Conservation (phyloP, 495 filamentous ascomycete species). For the Cetradonia linearis region DNA sequence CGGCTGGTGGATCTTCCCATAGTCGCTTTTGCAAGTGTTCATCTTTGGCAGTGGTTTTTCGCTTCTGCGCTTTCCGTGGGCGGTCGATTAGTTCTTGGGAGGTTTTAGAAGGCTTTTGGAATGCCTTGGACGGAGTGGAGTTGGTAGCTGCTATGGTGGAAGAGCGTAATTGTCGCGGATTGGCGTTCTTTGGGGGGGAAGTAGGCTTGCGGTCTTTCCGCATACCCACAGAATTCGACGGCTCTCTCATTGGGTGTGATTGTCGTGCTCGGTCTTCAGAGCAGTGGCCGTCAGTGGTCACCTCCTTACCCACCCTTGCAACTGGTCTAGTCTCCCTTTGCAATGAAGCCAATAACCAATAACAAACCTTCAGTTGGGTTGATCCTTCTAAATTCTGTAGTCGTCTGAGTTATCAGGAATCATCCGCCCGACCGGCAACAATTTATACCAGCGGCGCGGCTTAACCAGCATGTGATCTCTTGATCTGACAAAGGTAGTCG, state of each 20-base stretch:
- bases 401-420: too few species aligned
- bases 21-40: conserved; percentile 11
- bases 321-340: neutral
- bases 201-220: conserved; percentile 2
- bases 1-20: conserved; percentile 7
- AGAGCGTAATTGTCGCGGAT: conserved; percentile 2
- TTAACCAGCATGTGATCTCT: too few species aligned
- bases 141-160: neutral
- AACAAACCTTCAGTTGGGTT: too few species aligned
- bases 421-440: too few species aligned
- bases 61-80: conserved; percentile 9
- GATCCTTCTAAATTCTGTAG: too few species aligned
- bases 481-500: too few species aligned
- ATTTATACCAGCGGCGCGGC: too few species aligned
- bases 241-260: neutral
- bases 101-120: conserved; percentile 7
- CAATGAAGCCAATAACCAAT: neutral
- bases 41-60: conserved; percentile 9
- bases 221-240: neutral
- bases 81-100: neutral
- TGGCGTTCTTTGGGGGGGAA: neutral
- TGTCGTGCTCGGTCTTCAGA: neutral
- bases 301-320: neutral
- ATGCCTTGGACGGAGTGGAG: neutral
- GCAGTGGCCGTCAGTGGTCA: neutral